Base-by-base conservation (phyloP, 192 early-diverging fungal genomes). In the Backusella psychrophila region DNA sequence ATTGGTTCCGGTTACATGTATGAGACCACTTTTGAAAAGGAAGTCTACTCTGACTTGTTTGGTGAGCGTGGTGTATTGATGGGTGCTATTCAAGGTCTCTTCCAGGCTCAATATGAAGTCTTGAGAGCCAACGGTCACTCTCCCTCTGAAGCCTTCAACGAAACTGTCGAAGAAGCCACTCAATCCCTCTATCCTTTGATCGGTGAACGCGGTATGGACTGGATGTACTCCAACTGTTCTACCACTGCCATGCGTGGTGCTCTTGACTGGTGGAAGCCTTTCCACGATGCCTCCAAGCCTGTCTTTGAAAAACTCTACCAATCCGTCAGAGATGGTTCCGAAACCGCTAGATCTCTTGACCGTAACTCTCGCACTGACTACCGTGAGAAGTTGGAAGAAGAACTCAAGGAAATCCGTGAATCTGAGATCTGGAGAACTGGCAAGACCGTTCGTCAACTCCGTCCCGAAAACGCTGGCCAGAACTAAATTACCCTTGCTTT, bases 131-230 rank as follows among this genome's bases (percentile, higher is more conserved):
- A 92, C 77, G 97, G 81, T 75, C 96, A 99, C 92, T 90, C 92
- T 36, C 97, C 97, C 67, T 99, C 97, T 23, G 97, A 99, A 85
- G 97, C 97, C 6, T 99, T 96, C 91, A 99, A 99, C 89, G 97
- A 99, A 88, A 99, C 97, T 73, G 97, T 99, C 74, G 97, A 99
- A 88, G 97, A 99, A 84, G 97, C 96, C 53, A 99, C 97, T 11
- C 96, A 99, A 86, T 99, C 97, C 53, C 89, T 99, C 72, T 96
- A 96, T 86, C 97, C 97, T 23, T 88, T 99, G 80, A 93, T 99
- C 78, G 95, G 94, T 79, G 94, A 94, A 84, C 94, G 96, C 79
- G 97, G 97, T 74, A 97, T 97, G 96, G 79, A 77, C 44, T 96
- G 94, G 94, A 99, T 99, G 96, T 99, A 96, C 85, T 93, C 94